Evolutionary conservation across 345 rosid species (phyloP).

Genomic region (Euphorbia lathyris): DNA sequence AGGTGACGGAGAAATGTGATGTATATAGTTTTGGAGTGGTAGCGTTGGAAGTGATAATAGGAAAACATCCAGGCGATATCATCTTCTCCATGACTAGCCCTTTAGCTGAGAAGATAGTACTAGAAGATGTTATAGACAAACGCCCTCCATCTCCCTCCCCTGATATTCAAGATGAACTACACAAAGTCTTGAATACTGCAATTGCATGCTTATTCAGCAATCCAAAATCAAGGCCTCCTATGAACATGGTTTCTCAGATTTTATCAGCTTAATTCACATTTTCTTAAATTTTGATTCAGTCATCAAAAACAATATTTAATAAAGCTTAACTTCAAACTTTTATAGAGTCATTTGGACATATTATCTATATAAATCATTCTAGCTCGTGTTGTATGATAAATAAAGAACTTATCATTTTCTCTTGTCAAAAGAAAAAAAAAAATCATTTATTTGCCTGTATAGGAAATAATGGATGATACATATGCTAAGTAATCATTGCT

Average conservation of each 20-base stretch:
- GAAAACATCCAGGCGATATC: conserved; percentile 13
- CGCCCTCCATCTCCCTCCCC: conserved; percentile 32
- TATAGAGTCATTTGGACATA: too few relatives aligned
- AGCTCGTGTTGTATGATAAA: too few relatives aligned
- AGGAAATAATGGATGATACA: too few relatives aligned
- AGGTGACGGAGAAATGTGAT: conserved; percentile 15
- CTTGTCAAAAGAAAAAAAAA: too few relatives aligned
- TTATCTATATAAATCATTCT: too few relatives aligned
- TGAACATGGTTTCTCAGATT: conserved; percentile 27
- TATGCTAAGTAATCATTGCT: too few relatives aligned
- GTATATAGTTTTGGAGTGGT: conserved; percentile 17
- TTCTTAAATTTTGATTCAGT: not conserved
- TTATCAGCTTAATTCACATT: not conserved
- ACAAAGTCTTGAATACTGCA: conserved; percentile 23
- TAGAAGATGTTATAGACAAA: conserved; percentile 10
- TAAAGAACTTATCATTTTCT: too few relatives aligned
- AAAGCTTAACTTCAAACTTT: too few relatives aligned
- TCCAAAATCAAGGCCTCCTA: conserved; percentile 40
- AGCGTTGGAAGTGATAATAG: conserved; percentile 11
- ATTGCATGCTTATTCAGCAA: conserved; percentile 25
- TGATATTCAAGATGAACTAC: conserved; percentile 21
- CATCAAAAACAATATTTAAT: too few relatives aligned
- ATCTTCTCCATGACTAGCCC: not conserved
- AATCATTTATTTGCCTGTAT: too few relatives aligned
- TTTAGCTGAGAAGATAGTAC: not conserved